Conservation (phyloP, 805 yeast genomes). For the Candida peoriensis region DNA sequence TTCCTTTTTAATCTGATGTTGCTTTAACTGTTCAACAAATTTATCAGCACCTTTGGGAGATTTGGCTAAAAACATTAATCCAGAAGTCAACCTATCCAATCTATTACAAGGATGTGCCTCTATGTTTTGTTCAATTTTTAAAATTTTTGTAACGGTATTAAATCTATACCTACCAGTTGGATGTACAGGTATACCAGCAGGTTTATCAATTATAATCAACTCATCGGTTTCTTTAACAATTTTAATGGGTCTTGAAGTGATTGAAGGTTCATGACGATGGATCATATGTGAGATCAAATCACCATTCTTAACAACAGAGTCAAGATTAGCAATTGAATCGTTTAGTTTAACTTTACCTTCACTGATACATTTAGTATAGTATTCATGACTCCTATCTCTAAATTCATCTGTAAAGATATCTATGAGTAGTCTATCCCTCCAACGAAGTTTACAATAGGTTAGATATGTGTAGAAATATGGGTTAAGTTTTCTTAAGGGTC, state of each 20-base stretch:
- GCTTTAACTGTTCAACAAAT: constrained; percentile 42
- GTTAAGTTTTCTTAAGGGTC: constrained; percentile 61
- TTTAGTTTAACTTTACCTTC: constrained; percentile 76
- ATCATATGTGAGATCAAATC: constrained; percentile 70
- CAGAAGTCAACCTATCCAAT: constrained; percentile 86
- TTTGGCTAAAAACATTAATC: constrained; percentile 64
- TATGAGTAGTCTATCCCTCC: constrained; percentile 78
- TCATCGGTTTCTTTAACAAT: constrained; percentile 57
- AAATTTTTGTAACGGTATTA: constrained; percentile 69
- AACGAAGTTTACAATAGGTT: constrained; percentile 83
- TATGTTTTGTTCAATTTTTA: constrained; percentile 64
- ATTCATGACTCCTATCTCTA: constrained; percentile 65
- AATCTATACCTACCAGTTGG: constrained; percentile 85
- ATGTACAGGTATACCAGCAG: constrained; percentile 92
- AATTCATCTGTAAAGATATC: constrained; percentile 85
- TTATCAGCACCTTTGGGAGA: constrained; percentile 61
- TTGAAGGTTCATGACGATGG: constrained; percentile 82
- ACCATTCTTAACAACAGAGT: constrained; percentile 71
- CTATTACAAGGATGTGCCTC: constrained; percentile 84
- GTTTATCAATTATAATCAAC: constrained; percentile 82
- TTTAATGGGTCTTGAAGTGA: constrained; percentile 28
- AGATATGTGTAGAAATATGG: constrained; percentile 89
- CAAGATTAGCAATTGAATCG: constrained; percentile 54
- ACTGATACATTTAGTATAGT: constrained; percentile 51
- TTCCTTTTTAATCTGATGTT: constrained; percentile 59